A percentile compares a stretch with the other conserved stretches of the same genome.
Conservation (phyloP, 2,329 filamentous ascomycete genomes). For the Ophiosphaerella korrae region DNA sequence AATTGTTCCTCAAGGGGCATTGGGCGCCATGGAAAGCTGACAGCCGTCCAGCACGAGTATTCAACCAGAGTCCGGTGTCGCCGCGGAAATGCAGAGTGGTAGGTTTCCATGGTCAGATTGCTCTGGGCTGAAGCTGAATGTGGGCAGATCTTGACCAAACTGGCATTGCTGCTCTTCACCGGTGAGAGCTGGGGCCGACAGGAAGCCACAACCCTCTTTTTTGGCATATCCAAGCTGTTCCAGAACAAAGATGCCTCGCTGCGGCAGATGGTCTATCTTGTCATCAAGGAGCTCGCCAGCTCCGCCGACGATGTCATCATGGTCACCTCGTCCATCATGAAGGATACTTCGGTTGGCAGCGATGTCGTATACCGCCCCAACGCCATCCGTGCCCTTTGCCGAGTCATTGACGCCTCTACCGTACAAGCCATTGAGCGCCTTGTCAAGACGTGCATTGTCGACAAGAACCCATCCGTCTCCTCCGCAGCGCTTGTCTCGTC, state of each 20-base stretch:
- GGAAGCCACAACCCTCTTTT: conserved; percentile 97
- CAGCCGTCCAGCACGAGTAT: conserved; percentile 76
- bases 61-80: conserved; percentile 96
- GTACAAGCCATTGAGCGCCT: conserved; percentile 97
- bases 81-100: conserved; percentile 97
- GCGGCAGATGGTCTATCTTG: conserved; percentile 97
- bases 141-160: conserved; percentile 75
- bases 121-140: conserved; percentile 1
- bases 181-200: conserved; percentile 96
- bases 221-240: conserved; percentile 96
- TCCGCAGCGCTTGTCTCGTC: conserved; percentile 95
- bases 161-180: conserved; percentile 92
- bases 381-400: conserved; percentile 91
- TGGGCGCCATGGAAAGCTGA: conserved; percentile 26
- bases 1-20: conserved; percentile 4
- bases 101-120: conserved; percentile 9
- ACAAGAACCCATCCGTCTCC: conserved; percentile 97
- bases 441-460: conserved; percentile 98
- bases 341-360: conserved; percentile 94
- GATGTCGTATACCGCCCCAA: conserved; percentile 85
- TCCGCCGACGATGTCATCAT: conserved; percentile 99
- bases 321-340: conserved; percentile 99
- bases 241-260: conserved; percentile 98
- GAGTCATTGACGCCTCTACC: conserved; percentile 92
- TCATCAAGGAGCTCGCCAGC: conserved; percentile 95